Evolutionary conservation across 108 stramenopile species (phyloP).

Genomic region (Pseudonitzschia multiseries): DNA sequence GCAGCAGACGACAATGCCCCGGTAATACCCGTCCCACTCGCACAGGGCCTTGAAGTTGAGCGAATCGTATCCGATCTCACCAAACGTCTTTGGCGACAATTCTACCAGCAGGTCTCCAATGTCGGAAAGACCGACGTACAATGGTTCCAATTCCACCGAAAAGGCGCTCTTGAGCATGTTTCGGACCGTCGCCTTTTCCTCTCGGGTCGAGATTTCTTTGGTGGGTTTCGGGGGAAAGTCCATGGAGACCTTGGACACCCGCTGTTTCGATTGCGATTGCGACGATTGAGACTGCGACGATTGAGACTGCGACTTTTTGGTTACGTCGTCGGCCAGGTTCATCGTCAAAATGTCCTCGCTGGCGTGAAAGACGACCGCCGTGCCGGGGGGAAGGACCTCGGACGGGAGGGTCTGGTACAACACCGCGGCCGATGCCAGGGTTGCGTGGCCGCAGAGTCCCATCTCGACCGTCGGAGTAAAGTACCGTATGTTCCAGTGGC

Average conservation of each 20-base stretch:
- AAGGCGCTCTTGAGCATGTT: conserved; percentile 65
- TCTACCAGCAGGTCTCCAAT: conserved; percentile 79
- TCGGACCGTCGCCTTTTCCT: conserved; percentile 40
- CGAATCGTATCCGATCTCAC: conserved; percentile 40
- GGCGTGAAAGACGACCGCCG: conserved; percentile 57
- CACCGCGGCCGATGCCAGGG: conserved; percentile 64
- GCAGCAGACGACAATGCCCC: conserved; percentile 84
- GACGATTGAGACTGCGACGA: not conserved
- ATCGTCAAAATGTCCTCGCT: conserved; percentile 41
- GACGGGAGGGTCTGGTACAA: conserved; percentile 41
- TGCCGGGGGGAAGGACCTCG: conserved; percentile 7
- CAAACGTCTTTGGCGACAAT: conserved; percentile 61
- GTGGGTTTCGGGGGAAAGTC: conserved; percentile 51
- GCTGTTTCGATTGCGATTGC: not conserved
- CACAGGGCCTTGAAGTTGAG: conserved; percentile 61
- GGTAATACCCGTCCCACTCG: conserved; percentile 61
- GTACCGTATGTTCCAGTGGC: conserved; percentile 72
- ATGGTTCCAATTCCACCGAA: conserved; percentile 38
- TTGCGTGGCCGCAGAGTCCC: conserved; percentile 92
- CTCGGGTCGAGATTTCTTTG: conserved; percentile 28
- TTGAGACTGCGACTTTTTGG: not conserved
- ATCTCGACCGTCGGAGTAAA: conserved; percentile 81
- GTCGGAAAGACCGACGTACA: conserved; percentile 69
- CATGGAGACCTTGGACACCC: conserved; percentile 38
- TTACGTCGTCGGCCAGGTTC: conserved; percentile 17